Base-by-base conservation (phyloP, 495 filamentous ascomycete species). In the Cercophora sp. region DNA sequence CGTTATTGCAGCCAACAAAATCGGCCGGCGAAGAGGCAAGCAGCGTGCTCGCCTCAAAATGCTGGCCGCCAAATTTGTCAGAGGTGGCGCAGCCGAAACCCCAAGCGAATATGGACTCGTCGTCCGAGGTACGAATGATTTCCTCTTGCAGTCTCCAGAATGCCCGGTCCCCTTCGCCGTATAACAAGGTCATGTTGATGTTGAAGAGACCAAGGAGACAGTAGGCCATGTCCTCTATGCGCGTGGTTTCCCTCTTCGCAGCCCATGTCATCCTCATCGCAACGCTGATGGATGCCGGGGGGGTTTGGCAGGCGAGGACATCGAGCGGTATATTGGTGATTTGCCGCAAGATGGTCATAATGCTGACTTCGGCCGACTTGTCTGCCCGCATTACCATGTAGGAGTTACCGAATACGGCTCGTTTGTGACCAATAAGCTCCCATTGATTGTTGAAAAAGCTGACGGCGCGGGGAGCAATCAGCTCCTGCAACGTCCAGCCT, bases 181-280 rank as follows among this genome's bases (percentile, higher is more conserved):
- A 72, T 1, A 70, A 13, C 10, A 72, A 34, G 0, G 68, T 57
- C 62, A 72, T 69, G 22, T 70, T 65, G 20, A 72, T 48, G 3
- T 51, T 42, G n/a, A 72, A 72, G 0, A 72, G 57, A 0, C 70
- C 70, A 1, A 70, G 18, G 0, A 70, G 51, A 15, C 61, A 68
- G 41, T 72, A 70, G 1, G 70, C 62, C 15, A 68, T 62, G 26
- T 72, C 69, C 20, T 72, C 67, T 0, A 3, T 5, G 0, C 66
- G 48, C 0, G 47, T 56, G 1, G 67, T 70, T 1, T 40, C 5
- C 2, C 69, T 63, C 4, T 54, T 25, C 0, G 68, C 61, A 9
- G 67, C 67, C 69, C 69, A 72, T 0, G 59, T 63, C 69, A 72
- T 70, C 0, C 64, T 54, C 8, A 58, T 50, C 0, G 67, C 66